Base-by-base conservation (phyloP, 2,329 filamentous ascomycete genomes). In the Emericellopsis cladophorae region DNA sequence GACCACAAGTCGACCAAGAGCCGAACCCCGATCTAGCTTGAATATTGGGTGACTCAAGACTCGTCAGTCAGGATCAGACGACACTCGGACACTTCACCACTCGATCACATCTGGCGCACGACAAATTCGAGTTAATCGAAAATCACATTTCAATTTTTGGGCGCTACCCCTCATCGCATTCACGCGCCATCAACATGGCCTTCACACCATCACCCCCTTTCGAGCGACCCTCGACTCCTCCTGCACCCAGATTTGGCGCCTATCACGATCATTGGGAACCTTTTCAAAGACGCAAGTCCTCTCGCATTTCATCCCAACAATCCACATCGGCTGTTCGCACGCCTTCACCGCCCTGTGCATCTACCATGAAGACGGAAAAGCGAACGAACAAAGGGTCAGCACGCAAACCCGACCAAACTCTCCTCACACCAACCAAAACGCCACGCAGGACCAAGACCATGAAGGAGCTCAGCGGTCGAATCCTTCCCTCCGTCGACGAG, bases 401-500 rank as follows among this genome's bases (percentile, higher is more conserved):
- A 7, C 26, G 26, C 16, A 15, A 59, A 60, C 41, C 50, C 55
- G 41, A 51, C 59, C 41, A 69, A 66, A 14, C 32, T 46, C 82
- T 84, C 72, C 73, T 89, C 14, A 90, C 85, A 4, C 85, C 85
- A 2, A 74, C 78, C 48, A 89, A 89, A 65, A 90, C 85, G 4
- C 85, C 79, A 4, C 72, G 72, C 58, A 85, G 83, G 65, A 67
- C 68, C 2, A 66, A 65, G 15, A 63, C 32, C 12, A 22, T 65
- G 51, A 66, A 72, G 53, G 65, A 65, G 22, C 60, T 66, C 40
- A 64, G 68, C 45, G 66, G 67, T 54, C 79, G 71, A 52, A 65
- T 84, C 14, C 82, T 85, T 45, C 62, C 70, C n/a, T 62, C 66
- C 37, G 67, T 77, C 31, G 66, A 76, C 14, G 72, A 81, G 32